A percentile compares a stretch with the other conserved stretches of the same genome.
Evolutionary conservation across 169 alveolate genomes (phyloP).

Genomic region (Plasmodium chabaudi): DNA sequence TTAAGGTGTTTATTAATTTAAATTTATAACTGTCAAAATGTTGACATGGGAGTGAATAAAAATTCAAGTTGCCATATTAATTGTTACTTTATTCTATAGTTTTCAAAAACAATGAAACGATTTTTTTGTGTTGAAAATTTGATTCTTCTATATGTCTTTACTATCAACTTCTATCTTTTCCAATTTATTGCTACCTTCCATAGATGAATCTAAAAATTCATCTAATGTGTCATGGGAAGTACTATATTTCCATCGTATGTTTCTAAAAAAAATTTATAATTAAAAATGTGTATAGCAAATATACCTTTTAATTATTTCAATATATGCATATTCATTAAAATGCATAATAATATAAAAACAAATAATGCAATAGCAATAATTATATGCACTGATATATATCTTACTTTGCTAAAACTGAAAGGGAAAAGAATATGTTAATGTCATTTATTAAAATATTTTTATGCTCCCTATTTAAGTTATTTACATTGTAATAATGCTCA

Average conservation of each 20-base stretch:
- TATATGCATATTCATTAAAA: neutral
- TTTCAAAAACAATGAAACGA: too few relatives aligned
- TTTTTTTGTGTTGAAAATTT: neutral
- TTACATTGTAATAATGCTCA: conserved; percentile 63
- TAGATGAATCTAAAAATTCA: conserved; percentile 35
- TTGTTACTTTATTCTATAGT: too few relatives aligned
- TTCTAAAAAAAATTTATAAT: conserved; percentile 13
- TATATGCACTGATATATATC: neutral
- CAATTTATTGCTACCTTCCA: neutral
- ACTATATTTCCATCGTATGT: conserved; percentile 48
- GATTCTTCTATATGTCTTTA: conserved; percentile 14
- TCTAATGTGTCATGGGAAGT: conserved; percentile 62
- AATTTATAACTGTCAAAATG: too few relatives aligned
- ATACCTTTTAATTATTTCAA: neutral
- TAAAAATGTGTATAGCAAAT: neutral
- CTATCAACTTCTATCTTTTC: conserved; percentile 1
- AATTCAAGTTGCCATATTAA: too few relatives aligned
- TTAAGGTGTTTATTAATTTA: too few relatives aligned
- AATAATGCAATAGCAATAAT: too few relatives aligned
- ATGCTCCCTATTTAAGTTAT: conserved; percentile 26
- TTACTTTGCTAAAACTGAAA: conserved; percentile 49
- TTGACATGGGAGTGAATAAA: too few relatives aligned
- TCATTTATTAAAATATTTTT: conserved; percentile 45
- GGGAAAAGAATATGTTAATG: conserved; percentile 21
- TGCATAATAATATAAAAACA: neutral